Conservation (phyloP, 345 rosid genomes). For the Salix koriyanagi region DNA sequence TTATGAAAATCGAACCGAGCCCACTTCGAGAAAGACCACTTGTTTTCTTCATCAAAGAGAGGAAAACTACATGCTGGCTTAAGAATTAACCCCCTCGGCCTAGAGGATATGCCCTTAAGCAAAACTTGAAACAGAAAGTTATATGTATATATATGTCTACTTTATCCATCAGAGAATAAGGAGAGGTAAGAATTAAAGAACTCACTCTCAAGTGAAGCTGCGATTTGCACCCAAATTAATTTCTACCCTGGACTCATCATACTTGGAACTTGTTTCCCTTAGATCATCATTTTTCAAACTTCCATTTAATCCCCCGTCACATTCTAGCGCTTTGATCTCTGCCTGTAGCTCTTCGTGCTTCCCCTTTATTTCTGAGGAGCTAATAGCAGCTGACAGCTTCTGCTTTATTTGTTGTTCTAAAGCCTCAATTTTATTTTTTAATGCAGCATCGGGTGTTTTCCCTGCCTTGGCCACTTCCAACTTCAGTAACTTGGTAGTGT, state of each 20-base stretch:
- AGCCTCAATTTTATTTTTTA: constrained; percentile 49
- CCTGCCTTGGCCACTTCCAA: constrained; percentile 59
- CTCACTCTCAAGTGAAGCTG: constrained; percentile 46
- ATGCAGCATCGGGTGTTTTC: constrained; percentile 34
- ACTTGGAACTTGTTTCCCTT: constrained; percentile 9
- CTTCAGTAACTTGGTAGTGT: constrained; percentile 56
- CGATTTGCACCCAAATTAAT: constrained; percentile 44
- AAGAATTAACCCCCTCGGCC: not conserved
- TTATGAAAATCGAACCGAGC: not conserved
- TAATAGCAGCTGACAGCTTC: constrained; percentile 52
- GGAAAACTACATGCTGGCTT: not conserved
- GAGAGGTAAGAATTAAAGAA: not conserved
- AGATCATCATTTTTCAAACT: constrained; percentile 24
- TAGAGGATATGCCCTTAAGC: not conserved
- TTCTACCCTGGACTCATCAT: constrained; percentile 41
- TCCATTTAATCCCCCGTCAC: constrained; percentile 37
- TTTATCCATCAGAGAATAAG: not conserved
- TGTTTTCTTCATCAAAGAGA: not conserved
- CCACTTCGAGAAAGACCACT: not conserved
- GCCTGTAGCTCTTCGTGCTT: constrained; percentile 50
- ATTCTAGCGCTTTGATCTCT: constrained; percentile 41
- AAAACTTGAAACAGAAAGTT: not conserved
- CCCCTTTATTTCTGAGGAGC: constrained; percentile 46
- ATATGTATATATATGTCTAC: not conserved
- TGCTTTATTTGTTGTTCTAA: constrained; percentile 57